Conservation (phyloP, 2,329 filamentous ascomycete species). For the Mycocentrospora acerina region DNA sequence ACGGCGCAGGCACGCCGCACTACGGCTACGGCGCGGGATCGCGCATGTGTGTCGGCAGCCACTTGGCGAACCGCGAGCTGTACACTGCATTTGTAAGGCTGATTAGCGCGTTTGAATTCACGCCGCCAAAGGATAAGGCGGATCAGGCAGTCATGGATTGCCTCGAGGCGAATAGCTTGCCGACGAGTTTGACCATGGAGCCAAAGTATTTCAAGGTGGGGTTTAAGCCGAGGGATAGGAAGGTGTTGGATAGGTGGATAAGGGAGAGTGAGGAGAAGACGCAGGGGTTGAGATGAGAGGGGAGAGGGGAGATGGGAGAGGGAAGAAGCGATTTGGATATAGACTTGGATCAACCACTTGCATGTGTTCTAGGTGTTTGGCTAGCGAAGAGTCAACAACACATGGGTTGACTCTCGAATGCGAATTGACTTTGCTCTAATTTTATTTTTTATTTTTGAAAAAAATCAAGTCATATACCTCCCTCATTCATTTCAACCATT, state of each 20-base stretch:
- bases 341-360: too few relatives aligned
- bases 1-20: constrained; percentile 50
- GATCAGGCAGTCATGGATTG: constrained; percentile 49
- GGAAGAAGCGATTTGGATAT: too few relatives aligned
- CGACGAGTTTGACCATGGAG: constrained; percentile 52
- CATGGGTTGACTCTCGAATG: too few relatives aligned
- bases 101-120: constrained; percentile 50
- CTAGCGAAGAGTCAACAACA: too few relatives aligned
- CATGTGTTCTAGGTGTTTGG: too few relatives aligned
- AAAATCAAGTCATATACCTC: too few relatives aligned
- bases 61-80: constrained; percentile 45
- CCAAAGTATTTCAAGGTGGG: constrained; percentile 55
- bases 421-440: too few relatives aligned
- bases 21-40: constrained; percentile 52
- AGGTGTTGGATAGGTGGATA: constrained; percentile 49
- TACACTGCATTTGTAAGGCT: constrained; percentile 52
- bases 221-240: constrained; percentile 47
- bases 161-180: constrained; percentile 49
- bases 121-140: constrained; percentile 41
- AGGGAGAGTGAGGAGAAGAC: constrained; percentile 50
- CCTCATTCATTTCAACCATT: too few relatives aligned
- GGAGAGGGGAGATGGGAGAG: too few relatives aligned
- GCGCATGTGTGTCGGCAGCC: constrained; percentile 51
- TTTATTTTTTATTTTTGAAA: too few relatives aligned
- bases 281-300: constrained; percentile 37